Base-by-base conservation (phyloP, 2,329 filamentous ascomycete genomes). In the Didymella sp. region DNA sequence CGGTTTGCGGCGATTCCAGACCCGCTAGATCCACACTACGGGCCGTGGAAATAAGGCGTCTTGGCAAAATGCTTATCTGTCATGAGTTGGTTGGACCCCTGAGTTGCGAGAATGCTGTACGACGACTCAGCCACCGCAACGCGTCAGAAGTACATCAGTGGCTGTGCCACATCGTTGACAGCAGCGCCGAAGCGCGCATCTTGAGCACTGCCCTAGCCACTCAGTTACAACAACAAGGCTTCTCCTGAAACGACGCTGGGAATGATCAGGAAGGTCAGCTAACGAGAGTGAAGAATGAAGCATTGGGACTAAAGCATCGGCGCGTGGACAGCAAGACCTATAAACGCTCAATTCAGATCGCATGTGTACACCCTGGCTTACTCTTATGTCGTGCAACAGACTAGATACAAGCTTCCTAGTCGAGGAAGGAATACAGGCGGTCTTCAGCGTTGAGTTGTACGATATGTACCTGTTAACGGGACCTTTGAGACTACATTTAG, bases 31-130 rank as follows among this genome's bases (percentile, higher is more conserved):
- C 47, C 42, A 27, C 46, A 35, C 51, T 30, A 51, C 54, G 47
- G 54, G 21, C 54, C 54, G 54, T 47, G 25, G 33, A 28, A 30
- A 37, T 51, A 56, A 51, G 54, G 22, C 12, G 27, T 25, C 47
- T 56, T 56, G 54, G 47, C 47, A 28, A 43, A 56, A 47, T 46
- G 54, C 54, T 56, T 56, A 35, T 51, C 22, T 41, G 38, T 41
- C 38, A 24, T n/a, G 13, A 24, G 17, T 25, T 41, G 21, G 7
- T 38, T 30, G 12, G 24, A 19, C 27, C 51, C 51, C 51, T 48
- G 43, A 48, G 30, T 24, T 46, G 28, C 28, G 19, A 9, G 31
- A 43, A 38, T 28, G 37, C 21, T 21, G 31, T 45, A 30, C 35
- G 24, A 47, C 42, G 6, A 31, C 47, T 56, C 54, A 56, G 47